Evolutionary conservation across 2,329 filamentous ascomycete species (phyloP), one percentile per base, ranked within the genome.

Genomic region (Incumbomyces delicatus): DNA sequence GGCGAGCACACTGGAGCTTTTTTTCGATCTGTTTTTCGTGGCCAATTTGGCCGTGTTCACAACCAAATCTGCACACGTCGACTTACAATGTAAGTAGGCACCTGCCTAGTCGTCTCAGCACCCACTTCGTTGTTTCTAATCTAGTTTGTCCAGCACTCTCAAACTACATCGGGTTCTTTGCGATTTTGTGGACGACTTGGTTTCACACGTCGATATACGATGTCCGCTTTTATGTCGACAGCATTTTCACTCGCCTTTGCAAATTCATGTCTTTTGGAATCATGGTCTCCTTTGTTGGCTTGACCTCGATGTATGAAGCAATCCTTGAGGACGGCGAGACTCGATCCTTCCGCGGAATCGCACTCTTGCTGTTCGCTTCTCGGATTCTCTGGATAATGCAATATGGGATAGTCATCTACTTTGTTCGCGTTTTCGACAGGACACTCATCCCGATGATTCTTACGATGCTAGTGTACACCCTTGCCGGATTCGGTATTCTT

Each of bases 161-260:
- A 40, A 63, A 70, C 31, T 73, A 77, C 56, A 64, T 76, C 44
- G 66, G 75, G 35, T 77, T 75, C 59, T 71, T 79, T 57, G 62
- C 74, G 17, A 67, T 83, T 14, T 65, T 83, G 5, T 84, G 80
- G 80, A 75, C 81, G 49, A 82, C 77, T n/a, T 84, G 81, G 81
- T 71, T 82, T 31, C 69, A 80, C 49, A 74, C 78, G 18, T 73
- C 74, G 6, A 63, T 83, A 1, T 82, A 79, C 59, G 81, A 85
- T 60, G 74, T 83, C 31, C 77, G 80, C 0, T 84, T 81, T 58
- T 73, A 76, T 1, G 70, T 76, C 18, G 80, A 85, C 60, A 79
- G 74, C 33, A 67, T 83, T 30, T 80, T 83, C 55, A 76, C 82
- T 53, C 73, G 80, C 29, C 54, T 70, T 22, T 74, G 73, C 50